Base-by-base conservation (phyloP, 371 early-diverging fungal species). In the Actinomucor elegans region DNA sequence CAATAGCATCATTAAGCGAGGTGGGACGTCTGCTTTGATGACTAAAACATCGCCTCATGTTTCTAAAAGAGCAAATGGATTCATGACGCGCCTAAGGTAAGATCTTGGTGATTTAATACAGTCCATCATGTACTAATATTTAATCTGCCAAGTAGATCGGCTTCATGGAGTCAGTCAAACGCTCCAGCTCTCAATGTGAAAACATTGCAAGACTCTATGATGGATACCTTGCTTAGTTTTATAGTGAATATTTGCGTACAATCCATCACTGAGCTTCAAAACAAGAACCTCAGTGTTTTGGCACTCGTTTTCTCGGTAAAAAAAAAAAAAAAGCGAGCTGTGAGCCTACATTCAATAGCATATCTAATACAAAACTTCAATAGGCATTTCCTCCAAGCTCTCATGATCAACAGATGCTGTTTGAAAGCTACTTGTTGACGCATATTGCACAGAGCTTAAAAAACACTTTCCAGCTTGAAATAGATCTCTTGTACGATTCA, bases 371-470 rank as follows among this genome's bases (percentile, higher is more conserved):
- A n/a, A n/a, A n/a, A n/a, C n/a, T 18, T 45, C 10, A 37, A 40
- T 47, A 67, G 67, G 59, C 65, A 3, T 72, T 59, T 14, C 74
- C 77, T 11, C 73, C 77, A 5, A 77, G 73, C 11, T 52, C 58
- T 0, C 59, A 62, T 21, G 77, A 73, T 14, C 57, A 71, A 18
- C 73, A 77, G 26, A 55, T 76, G 45, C 44, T 48, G 21, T 82
- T 82, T 57, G 80, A 79, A 51, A 84, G 80, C 37, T 84, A 77
- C 48, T 36, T 87, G 4, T 64, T 84, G 37, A 77, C 75, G 5
- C 84, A 87, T 34, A 71, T 87, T 32, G 57, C 77, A 0, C 76
- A 81, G 48, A 77, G 67, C n/a, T 40, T 87, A 28, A 83, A 87
- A 53, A 77, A 61, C 33, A 59, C 67, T 17, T 57, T 76, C 20